These are phyloP conservation scores for Cladosporium cucumerinum DNA, from an alignment of 2,329 filamentous ascomycete species.

Conservation along the genomic window DNA sequence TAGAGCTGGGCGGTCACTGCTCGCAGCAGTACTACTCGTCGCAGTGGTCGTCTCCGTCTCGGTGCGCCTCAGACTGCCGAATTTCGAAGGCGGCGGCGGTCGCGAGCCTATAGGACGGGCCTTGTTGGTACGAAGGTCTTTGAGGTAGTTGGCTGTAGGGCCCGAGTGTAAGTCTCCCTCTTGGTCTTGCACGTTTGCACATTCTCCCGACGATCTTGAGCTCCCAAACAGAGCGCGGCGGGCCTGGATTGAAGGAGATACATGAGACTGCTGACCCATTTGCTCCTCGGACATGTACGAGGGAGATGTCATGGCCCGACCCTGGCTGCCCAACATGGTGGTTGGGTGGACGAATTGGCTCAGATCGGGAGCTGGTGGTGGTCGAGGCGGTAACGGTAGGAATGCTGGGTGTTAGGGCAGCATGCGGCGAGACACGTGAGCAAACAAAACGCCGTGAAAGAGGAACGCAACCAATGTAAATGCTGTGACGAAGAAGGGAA, in stretches of 20 bases:
- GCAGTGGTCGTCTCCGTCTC: slow-evolving; percentile 25
- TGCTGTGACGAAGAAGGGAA: neutral
- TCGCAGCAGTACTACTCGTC: slow-evolving; percentile 15
- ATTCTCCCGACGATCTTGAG: slow-evolving; percentile 12
- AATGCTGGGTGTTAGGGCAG: slow-evolving; percentile 7
- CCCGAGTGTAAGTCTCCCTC: slow-evolving; percentile 11
- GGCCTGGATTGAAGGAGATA: slow-evolving; percentile 15
- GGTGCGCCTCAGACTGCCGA: slow-evolving; percentile 28
- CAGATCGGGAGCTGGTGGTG: neutral
- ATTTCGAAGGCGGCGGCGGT: slow-evolving; percentile 55
- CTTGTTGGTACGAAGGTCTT: slow-evolving; percentile 65
- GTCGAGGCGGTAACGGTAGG: slow-evolving; percentile 14
- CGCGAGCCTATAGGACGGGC: slow-evolving; percentile 68
- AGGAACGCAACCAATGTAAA: slow-evolving; percentile 1
- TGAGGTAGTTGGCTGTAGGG: slow-evolving; percentile 62
- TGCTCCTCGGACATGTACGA: slow-evolving; percentile 18
- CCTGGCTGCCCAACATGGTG: slow-evolving; percentile 16
- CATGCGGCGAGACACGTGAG: neutral
- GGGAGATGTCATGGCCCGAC: slow-evolving; percentile 12
- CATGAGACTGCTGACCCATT: slow-evolving; percentile 17
- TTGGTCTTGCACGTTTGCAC: neutral
- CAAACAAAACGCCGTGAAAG: neutral
- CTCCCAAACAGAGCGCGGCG: slow-evolving; percentile 14
- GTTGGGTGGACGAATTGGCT: neutral
- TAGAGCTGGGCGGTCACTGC: slow-evolving; percentile 30